Percentiles rank a stretch among this genome's conserved stretches.
Conservation (phyloP, 805 yeast genomes). For the Ogataea salicorniae region DNA sequence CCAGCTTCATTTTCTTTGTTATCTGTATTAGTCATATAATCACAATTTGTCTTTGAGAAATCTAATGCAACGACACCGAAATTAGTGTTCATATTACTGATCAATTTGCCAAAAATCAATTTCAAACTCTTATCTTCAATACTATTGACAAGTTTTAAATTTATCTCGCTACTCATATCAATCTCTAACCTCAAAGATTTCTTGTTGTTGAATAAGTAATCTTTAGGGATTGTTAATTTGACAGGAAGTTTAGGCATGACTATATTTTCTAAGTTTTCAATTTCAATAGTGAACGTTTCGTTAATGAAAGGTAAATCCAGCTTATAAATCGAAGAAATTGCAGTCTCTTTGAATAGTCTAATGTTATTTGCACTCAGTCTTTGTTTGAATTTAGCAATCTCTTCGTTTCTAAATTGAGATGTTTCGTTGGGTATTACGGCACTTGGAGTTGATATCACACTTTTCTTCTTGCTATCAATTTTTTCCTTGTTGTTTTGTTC, state of each 20-base stretch:
- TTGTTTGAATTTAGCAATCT: slow-evolving; percentile 24
- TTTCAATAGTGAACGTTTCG: slow-evolving; percentile 26
- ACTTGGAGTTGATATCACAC: background rate
- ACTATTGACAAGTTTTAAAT: slow-evolving; percentile 23
- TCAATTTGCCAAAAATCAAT: slow-evolving; percentile 28
- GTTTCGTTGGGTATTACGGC: background rate
- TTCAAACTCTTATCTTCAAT: slow-evolving; percentile 25
- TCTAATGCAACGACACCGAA: slow-evolving; percentile 22
- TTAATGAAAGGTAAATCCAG: slow-evolving; percentile 22
- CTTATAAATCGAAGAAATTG: slow-evolving; percentile 26
- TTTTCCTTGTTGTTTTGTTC: slow-evolving; percentile 1
- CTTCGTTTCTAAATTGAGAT: slow-evolving; percentile 14
- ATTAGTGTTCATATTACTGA: slow-evolving; percentile 27
- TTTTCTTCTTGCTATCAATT: slow-evolving; percentile 4
- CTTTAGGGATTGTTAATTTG: slow-evolving; percentile 29
- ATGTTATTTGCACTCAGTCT: slow-evolving; percentile 20
- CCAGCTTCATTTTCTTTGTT: background rate
- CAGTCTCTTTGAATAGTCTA: slow-evolving; percentile 25
- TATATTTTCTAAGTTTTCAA: slow-evolving; percentile 26
- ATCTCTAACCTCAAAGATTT: slow-evolving; percentile 27
- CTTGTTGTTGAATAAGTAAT: slow-evolving; percentile 24
- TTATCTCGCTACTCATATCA: slow-evolving; percentile 28
- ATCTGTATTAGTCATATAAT: background rate
- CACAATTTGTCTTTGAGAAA: slow-evolving; percentile 8
- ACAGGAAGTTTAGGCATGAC: slow-evolving; percentile 24